Percentiles rank a stretch among this genome's conserved stretches.
Conservation (phyloP, 2,329 filamentous ascomycete genomes). For the Geosmithia flava region DNA sequence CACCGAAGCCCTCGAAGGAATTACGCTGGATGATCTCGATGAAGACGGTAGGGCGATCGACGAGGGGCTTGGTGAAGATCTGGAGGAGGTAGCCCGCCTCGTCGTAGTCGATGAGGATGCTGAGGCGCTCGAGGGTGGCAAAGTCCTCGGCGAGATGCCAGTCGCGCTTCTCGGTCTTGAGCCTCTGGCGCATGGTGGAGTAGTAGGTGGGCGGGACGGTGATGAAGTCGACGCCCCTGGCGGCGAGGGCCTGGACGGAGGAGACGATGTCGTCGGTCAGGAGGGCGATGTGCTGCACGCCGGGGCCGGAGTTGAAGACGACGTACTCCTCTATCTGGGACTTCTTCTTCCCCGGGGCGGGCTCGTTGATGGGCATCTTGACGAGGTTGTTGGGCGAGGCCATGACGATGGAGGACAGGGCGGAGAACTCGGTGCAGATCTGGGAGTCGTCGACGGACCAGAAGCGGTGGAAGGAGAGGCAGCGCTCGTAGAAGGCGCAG, state of each 20-base stretch:
- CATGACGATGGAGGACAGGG: constrained; percentile 85
- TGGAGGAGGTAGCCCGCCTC: constrained; percentile 75
- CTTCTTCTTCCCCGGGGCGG: constrained; percentile 78
- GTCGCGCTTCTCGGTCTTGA: constrained; percentile 48
- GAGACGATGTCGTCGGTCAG: constrained; percentile 69
- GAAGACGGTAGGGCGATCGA: constrained; percentile 92
- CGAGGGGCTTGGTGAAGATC: constrained; percentile 74
- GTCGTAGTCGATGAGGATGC: constrained; percentile 92
- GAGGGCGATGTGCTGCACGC: constrained; percentile 89
- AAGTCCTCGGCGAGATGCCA: constrained; percentile 70
- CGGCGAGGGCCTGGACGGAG: constrained; percentile 65
- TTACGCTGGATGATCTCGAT: constrained; percentile 93
- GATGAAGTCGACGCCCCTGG: constrained; percentile 90
- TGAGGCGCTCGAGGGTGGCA: constrained; percentile 60
- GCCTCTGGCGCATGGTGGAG: constrained; percentile 57
- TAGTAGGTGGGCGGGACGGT: constrained; percentile 82
- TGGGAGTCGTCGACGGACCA: constrained; percentile 92
- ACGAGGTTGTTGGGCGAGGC: constrained; percentile 70
- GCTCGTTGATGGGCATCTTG: constrained; percentile 99
- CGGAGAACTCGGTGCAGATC: constrained; percentile 86
- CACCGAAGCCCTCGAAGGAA: constrained; percentile 83
- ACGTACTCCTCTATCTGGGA: constrained; percentile 93
- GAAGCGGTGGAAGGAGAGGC: constrained; percentile 89
- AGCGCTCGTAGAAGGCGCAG: constrained; percentile 69
- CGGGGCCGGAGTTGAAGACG: constrained; percentile 77